These are phyloP conservation scores for Penicillium crustosum DNA, from an alignment of 2,329 filamentous ascomycete species.

Conservation along the genomic window DNA sequence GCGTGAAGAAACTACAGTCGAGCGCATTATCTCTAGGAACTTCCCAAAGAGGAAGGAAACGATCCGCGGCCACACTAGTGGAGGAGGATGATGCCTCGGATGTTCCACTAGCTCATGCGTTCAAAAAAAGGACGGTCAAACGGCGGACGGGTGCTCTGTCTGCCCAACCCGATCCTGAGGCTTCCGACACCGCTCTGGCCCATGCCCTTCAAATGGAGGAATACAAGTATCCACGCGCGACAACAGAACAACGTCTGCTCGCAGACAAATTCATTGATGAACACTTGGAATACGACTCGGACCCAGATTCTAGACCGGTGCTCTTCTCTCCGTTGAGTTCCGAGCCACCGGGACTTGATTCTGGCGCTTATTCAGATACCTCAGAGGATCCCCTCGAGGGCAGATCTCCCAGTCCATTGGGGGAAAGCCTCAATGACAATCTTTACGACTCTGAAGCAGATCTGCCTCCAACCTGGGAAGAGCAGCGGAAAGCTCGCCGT, in stretches of 20 bases:
- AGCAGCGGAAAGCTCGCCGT: slow-evolving; percentile 27
- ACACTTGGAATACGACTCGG: slow-evolving; percentile 20
- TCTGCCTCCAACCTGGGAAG: slow-evolving; percentile 15
- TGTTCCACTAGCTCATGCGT: slow-evolving; percentile 54
- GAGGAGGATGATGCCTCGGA: slow-evolving; percentile 40
- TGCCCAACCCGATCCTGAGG: slow-evolving; percentile 35
- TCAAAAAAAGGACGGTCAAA: slow-evolving; percentile 54
- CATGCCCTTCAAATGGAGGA: slow-evolving; percentile 58
- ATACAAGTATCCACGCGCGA: slow-evolving; percentile 40
- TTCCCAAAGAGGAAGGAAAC: slow-evolving; percentile 43
- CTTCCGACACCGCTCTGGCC: slow-evolving; percentile 55
- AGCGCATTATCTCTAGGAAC: slow-evolving; percentile 50
- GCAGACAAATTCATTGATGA: slow-evolving; percentile 11
- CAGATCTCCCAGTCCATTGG: background rate
- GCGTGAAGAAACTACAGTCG: slow-evolving; percentile 48
- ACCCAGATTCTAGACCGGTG: background rate
- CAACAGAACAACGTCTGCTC: slow-evolving; percentile 37
- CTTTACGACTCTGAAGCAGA: slow-evolving; percentile 4
- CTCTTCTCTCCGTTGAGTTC: background rate
- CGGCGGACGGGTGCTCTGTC: slow-evolving; percentile 43
- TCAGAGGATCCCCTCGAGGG: slow-evolving; percentile 20
- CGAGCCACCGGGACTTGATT: background rate
- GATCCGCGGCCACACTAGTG: slow-evolving; percentile 41
- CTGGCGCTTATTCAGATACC: slow-evolving; percentile 11
- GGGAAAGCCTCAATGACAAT: background rate